phyloP scores from a whole-genome alignment of 2,329 filamentous ascomycete species.

The Aspergillus puulaauensis region DNA sequence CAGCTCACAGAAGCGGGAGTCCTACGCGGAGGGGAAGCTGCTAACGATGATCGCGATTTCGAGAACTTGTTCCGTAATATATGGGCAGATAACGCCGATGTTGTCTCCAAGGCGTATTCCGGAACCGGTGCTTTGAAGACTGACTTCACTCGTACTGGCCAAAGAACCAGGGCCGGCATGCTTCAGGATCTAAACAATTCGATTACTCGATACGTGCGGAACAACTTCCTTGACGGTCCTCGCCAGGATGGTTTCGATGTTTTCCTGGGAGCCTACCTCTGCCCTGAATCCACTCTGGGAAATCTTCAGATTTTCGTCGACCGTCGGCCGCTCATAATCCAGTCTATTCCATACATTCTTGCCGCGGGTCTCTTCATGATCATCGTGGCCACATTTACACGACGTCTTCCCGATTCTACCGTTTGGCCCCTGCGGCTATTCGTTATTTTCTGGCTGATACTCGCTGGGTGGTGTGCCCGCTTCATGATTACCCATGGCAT shows the following conservation, averaged over 20 bases:
- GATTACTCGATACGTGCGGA: constrained; percentile 81
- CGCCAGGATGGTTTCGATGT: constrained; percentile 94
- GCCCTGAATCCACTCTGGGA: constrained; percentile 69
- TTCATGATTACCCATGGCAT: constrained; percentile 86
- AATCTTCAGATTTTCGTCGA: constrained; percentile 77
- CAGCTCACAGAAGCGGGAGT: constrained; percentile 85
- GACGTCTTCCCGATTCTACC: constrained; percentile 67
- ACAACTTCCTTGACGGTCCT: constrained; percentile 94
- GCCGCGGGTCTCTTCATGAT: constrained; percentile 84
- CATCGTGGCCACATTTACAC: constrained; percentile 71
- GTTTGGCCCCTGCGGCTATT: constrained; percentile 82
- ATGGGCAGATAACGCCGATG: constrained; percentile 98
- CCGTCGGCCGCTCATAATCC: constrained; percentile 79
- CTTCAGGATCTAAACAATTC: constrained; percentile 87
- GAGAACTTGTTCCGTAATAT: constrained; percentile 93
- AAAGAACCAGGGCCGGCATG: constrained; percentile 80
- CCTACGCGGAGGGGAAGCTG: constrained; percentile 71
- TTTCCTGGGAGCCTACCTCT: constrained; percentile 83
- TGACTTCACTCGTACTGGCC: constrained; percentile 91
- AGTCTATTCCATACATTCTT: constrained; percentile 89
- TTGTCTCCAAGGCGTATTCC: constrained; percentile 88
- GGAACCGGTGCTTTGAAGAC: constrained; percentile 98
- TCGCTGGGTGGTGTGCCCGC: constrained; percentile 68
- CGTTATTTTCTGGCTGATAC: constrained; percentile 71
- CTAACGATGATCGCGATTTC: constrained; percentile 77